A percentile compares a stretch with the other conserved stretches of the same genome.
phyloP scores from a whole-genome alignment of 1,284 basidiomycete species.

The Psilocybe mexicana region DNA sequence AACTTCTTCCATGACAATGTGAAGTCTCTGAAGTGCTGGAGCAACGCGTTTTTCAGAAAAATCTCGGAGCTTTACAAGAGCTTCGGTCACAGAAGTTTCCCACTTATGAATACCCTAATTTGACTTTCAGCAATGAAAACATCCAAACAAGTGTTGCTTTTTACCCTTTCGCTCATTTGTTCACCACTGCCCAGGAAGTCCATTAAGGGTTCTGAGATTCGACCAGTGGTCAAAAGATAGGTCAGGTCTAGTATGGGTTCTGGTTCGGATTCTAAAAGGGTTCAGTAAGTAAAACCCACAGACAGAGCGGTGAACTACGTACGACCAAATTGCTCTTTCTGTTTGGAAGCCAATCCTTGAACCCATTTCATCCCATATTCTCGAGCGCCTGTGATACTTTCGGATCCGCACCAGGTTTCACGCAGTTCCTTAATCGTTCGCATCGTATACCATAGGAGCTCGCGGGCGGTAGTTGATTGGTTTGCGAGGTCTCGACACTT shows the following conservation, averaged over 20 bases:
- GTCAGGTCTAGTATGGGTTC: slow-evolving; percentile 72
- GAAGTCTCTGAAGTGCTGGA: slow-evolving; percentile 73
- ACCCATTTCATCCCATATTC: slow-evolving; percentile 76
- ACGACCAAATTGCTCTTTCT: slow-evolving; percentile 67
- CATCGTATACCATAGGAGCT: slow-evolving; percentile 69
- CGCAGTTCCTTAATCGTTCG: slow-evolving; percentile 73
- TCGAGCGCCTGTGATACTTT: slow-evolving; percentile 62
- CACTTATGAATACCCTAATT: slow-evolving; percentile 73
- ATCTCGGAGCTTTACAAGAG: slow-evolving; percentile 70
- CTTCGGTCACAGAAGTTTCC: slow-evolving; percentile 71
- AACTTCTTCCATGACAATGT: slow-evolving; percentile 73
- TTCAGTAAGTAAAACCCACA: slow-evolving; percentile 14
- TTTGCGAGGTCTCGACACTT: slow-evolving; percentile 67
- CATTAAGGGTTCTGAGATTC: slow-evolving; percentile 61
- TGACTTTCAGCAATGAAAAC: not conserved
- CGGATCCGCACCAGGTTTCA: slow-evolving; percentile 68
- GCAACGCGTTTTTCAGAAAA: slow-evolving; percentile 66
- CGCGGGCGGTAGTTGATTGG: slow-evolving; percentile 67
- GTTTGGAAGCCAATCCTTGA: slow-evolving; percentile 57
- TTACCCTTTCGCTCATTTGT: slow-evolving; percentile 78
- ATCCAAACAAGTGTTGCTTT: too few species aligned
- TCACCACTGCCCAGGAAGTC: slow-evolving; percentile 78
- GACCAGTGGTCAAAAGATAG: slow-evolving; percentile 67
- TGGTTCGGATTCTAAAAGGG: slow-evolving; percentile 50
- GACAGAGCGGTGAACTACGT: slow-evolving; percentile 30